Evolutionary conservation across 331 rosid species (phyloP).

Genomic region (Acacia pycnantha): DNA sequence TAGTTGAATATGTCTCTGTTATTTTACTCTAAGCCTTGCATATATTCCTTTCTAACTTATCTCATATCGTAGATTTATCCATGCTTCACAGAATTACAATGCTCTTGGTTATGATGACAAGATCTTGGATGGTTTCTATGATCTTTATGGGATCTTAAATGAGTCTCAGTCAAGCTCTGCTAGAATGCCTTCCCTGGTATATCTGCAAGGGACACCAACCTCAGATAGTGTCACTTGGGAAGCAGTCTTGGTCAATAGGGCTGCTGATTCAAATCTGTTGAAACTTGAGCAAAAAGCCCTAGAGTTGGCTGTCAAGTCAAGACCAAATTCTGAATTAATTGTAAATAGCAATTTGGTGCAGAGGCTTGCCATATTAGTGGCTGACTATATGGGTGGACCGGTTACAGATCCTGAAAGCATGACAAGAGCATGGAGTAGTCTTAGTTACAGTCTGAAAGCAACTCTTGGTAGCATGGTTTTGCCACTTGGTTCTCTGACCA

Average conservation of each 20-base stretch:
- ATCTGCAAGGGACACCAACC: slow-evolving; percentile 82
- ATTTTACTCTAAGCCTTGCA: slow-evolving; percentile 32
- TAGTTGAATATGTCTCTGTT: slow-evolving; percentile 24
- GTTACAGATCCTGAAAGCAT: slow-evolving; percentile 83
- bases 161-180: slow-evolving; percentile 60
- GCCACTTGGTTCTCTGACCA: slow-evolving; percentile 88
- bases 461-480: slow-evolving; percentile 96
- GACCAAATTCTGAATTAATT: slow-evolving; percentile 54
- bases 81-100: slow-evolving; percentile 99
- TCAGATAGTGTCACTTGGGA: slow-evolving; percentile 80
- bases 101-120: slow-evolving; percentile 97
- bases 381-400: slow-evolving; percentile 92
- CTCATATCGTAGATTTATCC: slow-evolving; percentile 97
- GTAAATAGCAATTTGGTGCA: slow-evolving; percentile 67
- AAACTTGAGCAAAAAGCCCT: slow-evolving; percentile 80
- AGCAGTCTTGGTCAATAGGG: slow-evolving; percentile 86
- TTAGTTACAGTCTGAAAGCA: slow-evolving; percentile 69
- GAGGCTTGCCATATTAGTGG: slow-evolving; percentile 78
- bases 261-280: slow-evolving; percentile 83
- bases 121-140: slow-evolving; percentile 96
- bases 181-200: slow-evolving; percentile 96
- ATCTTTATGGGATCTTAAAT: slow-evolving; percentile 76
- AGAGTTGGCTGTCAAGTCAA: slow-evolving; percentile 61
- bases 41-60: slow-evolving; percentile 71
- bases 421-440: slow-evolving; percentile 81